Evolutionary conservation across 2,329 filamentous ascomycete species (phyloP).

Genomic region (Nemania sp.): DNA sequence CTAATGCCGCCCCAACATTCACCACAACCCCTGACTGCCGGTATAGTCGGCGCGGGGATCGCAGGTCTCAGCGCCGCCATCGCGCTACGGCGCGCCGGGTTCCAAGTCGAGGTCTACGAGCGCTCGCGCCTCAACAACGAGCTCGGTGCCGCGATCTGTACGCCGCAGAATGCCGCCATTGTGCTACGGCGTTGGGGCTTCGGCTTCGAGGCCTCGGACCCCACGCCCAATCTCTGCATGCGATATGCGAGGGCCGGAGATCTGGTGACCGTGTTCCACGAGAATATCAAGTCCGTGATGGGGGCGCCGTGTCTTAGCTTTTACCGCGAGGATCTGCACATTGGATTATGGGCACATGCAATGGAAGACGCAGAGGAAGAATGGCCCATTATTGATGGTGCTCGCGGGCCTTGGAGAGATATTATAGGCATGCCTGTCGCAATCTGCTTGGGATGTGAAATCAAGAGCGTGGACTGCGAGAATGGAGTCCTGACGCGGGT

Average conservation of each 20-base stretch:
- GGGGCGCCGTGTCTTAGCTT: constrained; percentile 53
- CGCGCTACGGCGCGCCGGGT: constrained; percentile 46
- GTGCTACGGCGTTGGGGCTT: constrained; percentile 53
- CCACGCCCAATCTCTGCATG: constrained; percentile 43
- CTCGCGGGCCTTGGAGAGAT: too few relatives aligned
- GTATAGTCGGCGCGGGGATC: constrained; percentile 49
- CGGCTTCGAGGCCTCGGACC: constrained; percentile 44
- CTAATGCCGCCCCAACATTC: constrained; percentile 2
- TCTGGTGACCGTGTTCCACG: constrained; percentile 25
- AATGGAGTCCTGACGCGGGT: constrained; percentile 73
- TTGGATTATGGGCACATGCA: constrained; percentile 52
- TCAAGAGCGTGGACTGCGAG: constrained; percentile 57
- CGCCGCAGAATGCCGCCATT: constrained; percentile 54
- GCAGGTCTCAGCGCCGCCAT: constrained; percentile 48
- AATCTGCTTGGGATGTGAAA: constrained; percentile 32
- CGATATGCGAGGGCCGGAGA: constrained; percentile 36
- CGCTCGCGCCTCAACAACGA: constrained; percentile 54
- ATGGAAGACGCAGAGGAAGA: constrained; percentile 45
- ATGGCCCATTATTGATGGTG: constrained; percentile 46
- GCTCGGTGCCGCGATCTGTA: constrained; percentile 56
- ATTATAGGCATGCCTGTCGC: constrained; percentile 17
- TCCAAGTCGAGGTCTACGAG: constrained; percentile 47
- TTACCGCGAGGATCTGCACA: constrained; percentile 58
- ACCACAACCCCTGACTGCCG: constrained; percentile 20
- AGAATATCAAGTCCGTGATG: constrained; percentile 33